Evolutionary conservation across 2,329 filamentous ascomycete genomes (phyloP).

Genomic region (Neoarthrinium moseri): DNA sequence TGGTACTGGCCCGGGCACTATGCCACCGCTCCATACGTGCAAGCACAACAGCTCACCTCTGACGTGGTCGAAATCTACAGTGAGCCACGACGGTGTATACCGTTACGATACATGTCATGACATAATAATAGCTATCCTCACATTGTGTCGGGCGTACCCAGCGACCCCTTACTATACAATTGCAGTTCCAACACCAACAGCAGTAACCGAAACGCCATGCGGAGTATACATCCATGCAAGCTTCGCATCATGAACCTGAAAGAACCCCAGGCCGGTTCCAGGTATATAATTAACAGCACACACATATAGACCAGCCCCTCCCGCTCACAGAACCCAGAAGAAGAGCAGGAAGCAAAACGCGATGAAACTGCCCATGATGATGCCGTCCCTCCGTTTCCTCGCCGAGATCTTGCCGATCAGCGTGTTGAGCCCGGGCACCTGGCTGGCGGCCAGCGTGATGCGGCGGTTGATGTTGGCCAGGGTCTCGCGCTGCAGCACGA

Average conservation of each 20-base stretch:
- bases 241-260: too few relatives aligned
- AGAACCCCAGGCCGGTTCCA: too few relatives aligned
- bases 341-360: constrained; percentile 88
- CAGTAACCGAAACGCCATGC: constrained; percentile 3
- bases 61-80: too few relatives aligned
- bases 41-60: too few relatives aligned
- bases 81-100: background rate
- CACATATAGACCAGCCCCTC: too few relatives aligned
- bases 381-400: constrained; percentile 90
- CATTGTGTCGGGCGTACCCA: background rate
- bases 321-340: constrained; percentile 64
- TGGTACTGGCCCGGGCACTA: too few relatives aligned
- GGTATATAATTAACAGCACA: too few relatives aligned
- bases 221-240: constrained; percentile 6
- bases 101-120: background rate
- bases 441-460: constrained; percentile 84
- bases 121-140: background rate
- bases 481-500: constrained; percentile 82
- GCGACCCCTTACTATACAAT: background rate
- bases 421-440: constrained; percentile 89
- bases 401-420: constrained; percentile 90
- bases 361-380: constrained; percentile 90
- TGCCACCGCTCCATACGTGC: too few relatives aligned
- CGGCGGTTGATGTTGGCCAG: constrained; percentile 84
- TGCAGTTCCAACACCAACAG: background rate